phyloP scores from a whole-genome alignment of 257 asterid genomes.

The Anisodus tanguticus region DNA sequence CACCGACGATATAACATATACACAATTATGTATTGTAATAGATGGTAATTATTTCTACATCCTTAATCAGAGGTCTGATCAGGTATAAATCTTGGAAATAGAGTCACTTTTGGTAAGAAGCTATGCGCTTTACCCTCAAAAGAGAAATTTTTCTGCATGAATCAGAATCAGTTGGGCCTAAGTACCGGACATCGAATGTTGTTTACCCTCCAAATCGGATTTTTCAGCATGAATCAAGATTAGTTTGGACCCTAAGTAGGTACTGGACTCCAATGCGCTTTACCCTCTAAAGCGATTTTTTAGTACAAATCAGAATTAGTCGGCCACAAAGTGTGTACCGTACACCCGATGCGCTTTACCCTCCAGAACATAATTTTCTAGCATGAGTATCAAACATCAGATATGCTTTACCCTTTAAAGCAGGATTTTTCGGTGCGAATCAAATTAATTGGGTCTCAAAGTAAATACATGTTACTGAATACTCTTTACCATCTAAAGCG shows the following conservation, averaged over 20 bases:
- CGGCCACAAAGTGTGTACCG: not conserved
- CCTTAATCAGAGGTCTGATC: not conserved
- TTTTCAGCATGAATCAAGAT: too few relatives aligned
- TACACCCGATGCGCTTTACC: not conserved
- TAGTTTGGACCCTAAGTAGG: too few relatives aligned
- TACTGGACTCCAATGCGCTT: not conserved
- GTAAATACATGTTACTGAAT: not conserved
- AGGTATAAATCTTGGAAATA: accelerated
- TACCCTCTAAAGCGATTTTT: not conserved
- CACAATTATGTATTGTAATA: too few relatives aligned
- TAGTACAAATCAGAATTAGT: not conserved
- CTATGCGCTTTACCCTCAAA: too few relatives aligned
- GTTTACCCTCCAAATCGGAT: too few relatives aligned
- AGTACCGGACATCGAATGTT: too few relatives aligned
- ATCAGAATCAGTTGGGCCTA: too few relatives aligned
- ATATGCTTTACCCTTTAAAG: not conserved
- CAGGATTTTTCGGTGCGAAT: not conserved
- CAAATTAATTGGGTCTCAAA: not conserved
- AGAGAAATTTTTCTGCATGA: too few relatives aligned
- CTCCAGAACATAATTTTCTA: not conserved
- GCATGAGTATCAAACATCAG: not conserved
- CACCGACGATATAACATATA: not conserved
- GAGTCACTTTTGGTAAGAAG: not conserved
- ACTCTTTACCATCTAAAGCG: not conserved
- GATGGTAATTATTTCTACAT: not conserved